These are phyloP conservation scores for Azolla pinnata DNA, from an alignment of 75 land plant genomes.

Conservation along the genomic window DNA sequence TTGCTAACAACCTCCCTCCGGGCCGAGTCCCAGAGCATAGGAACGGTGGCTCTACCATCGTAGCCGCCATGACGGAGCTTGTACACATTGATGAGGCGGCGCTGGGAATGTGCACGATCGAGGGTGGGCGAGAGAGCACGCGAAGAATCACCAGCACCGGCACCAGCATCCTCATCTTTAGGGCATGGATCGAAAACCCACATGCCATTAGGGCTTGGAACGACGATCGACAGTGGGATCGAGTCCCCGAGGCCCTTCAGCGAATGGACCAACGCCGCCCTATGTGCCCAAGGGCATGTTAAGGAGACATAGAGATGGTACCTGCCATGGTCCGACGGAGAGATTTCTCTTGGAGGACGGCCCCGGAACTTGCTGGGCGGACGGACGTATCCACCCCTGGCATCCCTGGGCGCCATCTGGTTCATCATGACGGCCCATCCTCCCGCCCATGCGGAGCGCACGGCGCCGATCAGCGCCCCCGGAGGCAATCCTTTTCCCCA, in stretches of 20 bases:
- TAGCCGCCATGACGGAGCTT: constrained; percentile 46
- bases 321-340: constrained; percentile 1
- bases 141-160: too few relatives aligned
- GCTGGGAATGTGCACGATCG: constrained; percentile 46
- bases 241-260: constrained; percentile 52
- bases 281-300: constrained; percentile 93
- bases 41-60: constrained; percentile 73
- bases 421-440: constrained; percentile 89
- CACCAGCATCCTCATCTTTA: neutral
- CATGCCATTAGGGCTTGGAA: constrained; percentile 55
- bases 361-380: constrained; percentile 36
- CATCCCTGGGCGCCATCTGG: constrained; percentile 79
- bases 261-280: constrained; percentile 64
- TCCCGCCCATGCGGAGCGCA: constrained; percentile 55
- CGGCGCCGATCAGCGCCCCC: constrained; percentile 55
- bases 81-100: constrained; percentile 61
- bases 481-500: constrained; percentile 85
- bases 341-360: neutral
- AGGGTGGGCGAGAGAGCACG: constrained; percentile 15
- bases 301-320: constrained; percentile 80
- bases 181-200: constrained; percentile 49
- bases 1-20: constrained; percentile 62
- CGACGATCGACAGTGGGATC: constrained; percentile 58
- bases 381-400: constrained; percentile 34
- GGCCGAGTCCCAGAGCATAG: constrained; percentile 79